Percentiles rank a stretch among this genome's conserved stretches.
phyloP scores from a whole-genome alignment of 306 rosid genomes.

The Argentina anserina region DNA sequence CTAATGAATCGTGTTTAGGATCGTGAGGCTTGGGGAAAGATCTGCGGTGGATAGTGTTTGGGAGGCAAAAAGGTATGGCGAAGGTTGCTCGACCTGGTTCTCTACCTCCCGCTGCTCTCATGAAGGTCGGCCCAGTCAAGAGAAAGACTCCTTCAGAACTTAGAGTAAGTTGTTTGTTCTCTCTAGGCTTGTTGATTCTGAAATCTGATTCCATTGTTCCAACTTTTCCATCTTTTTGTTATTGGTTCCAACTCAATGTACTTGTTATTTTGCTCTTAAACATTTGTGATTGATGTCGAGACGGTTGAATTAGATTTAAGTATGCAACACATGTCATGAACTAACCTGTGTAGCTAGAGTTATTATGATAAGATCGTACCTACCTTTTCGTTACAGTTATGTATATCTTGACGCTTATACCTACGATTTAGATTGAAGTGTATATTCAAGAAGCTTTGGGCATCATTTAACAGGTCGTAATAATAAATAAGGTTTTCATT shows the following conservation, averaged over 20 bases:
- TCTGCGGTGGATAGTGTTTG: not conserved
- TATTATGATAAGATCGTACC: too few species aligned
- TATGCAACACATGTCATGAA: not conserved
- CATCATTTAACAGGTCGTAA: not conserved
- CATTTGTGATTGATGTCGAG: not conserved
- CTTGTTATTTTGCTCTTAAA: not conserved
- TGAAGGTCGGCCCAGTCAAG: conserved; percentile 43
- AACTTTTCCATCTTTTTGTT: not conserved
- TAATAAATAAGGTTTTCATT: not conserved
- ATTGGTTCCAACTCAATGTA: not conserved
- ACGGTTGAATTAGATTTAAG: not conserved
- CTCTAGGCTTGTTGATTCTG: not conserved
- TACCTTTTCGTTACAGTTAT: too few species aligned
- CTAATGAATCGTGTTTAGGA: conserved; percentile 16
- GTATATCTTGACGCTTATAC: too few species aligned
- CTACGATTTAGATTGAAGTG: not conserved
- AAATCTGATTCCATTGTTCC: not conserved
- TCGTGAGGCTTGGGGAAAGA: conserved; percentile 14
- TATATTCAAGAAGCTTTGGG: not conserved
- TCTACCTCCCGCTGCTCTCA: conserved; percentile 44
- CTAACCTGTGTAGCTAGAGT: not conserved
- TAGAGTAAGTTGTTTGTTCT: conserved; percentile 29
- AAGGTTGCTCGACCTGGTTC: conserved; percentile 52
- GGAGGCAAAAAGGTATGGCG: conserved; percentile 45
- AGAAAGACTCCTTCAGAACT: conserved; percentile 88